Conservation (phyloP, 306 rosid species). For the Prunus campanulata region DNA sequence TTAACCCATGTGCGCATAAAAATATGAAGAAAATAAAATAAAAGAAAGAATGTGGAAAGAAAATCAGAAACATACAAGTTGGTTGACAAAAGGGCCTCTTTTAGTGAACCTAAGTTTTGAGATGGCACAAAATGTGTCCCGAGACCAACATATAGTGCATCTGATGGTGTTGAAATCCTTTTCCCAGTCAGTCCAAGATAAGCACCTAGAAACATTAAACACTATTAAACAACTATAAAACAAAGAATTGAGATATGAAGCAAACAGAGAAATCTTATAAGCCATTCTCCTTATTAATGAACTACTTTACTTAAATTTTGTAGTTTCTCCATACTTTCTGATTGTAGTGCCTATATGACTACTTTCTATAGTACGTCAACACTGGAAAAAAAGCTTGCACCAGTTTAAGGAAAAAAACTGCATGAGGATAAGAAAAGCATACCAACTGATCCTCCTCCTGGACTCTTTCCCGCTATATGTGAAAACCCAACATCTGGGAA, state of each 20-base stretch:
- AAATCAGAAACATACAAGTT: constrained; percentile 58
- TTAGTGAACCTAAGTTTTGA: constrained; percentile 70
- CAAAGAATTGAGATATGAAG: constrained; percentile 8
- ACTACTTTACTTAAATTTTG: neutral
- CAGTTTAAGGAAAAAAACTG: constrained; percentile 5
- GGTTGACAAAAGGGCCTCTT: constrained; percentile 78
- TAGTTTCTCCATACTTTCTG: neutral
- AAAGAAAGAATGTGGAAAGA: neutral
- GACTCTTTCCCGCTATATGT: constrained; percentile 86
- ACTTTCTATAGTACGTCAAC: neutral
- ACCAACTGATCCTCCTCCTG: constrained; percentile 98
- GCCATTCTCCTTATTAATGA: neutral
- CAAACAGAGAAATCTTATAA: constrained; percentile 14
- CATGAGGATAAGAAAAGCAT: constrained; percentile 21
- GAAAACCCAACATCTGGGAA: constrained; percentile 97
- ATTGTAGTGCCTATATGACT: neutral
- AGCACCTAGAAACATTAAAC: constrained; percentile 58
- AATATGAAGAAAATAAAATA: neutral
- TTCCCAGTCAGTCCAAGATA: constrained; percentile 97
- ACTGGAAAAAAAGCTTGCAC: neutral
- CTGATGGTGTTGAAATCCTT: constrained; percentile 78
- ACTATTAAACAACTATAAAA: constrained; percentile 1
- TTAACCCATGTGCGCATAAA: neutral
- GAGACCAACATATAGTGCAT: constrained; percentile 82
- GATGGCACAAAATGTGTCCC: constrained; percentile 96